Conservation (phyloP, 129 eudicot genomes). For the sunflower (Helianthus annuus) region HanXRQr2.0-SUNRISE NC_035442.2:114487729-114488228, state of each 20-base stretch:
- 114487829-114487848: neutral
- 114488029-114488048: conserved; percentile 90
- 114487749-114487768: neutral
- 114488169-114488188: neutral
- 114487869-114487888: conserved; percentile 25
- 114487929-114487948: conserved; percentile 29
- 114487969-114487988: conserved; percentile 77
- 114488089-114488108: conserved; percentile 76
- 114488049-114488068: conserved; percentile 82
- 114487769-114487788: neutral
- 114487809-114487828: too few species aligned
- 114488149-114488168: neutral
- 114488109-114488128: neutral
- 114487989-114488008: conserved; percentile 80
- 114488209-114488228: conserved; percentile 1
- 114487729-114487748: too few species aligned
- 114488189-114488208: conserved; percentile 1
- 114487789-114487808: too few species aligned
- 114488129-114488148: neutral
- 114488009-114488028: conserved; percentile 85
- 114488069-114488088: conserved; percentile 62
- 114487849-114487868: conserved; percentile 26
- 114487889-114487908: conserved; percentile 34
- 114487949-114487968: conserved; percentile 34
- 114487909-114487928: conserved; percentile 16